A percentile compares a stretch with the other conserved stretches of the same genome.
Conservation (phyloP, 2,329 filamentous ascomycete genomes). For the Monilinia fructigena region DNA sequence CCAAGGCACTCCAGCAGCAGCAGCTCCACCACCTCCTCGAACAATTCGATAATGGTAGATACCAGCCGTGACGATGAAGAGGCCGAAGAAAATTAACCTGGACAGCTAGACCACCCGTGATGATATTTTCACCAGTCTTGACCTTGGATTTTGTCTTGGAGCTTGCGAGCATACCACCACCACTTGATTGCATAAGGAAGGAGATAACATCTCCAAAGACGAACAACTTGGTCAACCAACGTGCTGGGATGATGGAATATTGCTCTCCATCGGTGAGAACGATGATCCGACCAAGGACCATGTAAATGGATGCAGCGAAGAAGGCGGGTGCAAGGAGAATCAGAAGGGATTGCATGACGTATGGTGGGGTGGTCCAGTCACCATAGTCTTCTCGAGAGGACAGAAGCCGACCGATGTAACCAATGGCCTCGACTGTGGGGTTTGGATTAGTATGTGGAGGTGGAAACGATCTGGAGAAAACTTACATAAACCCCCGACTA, state of each 20-base stretch:
- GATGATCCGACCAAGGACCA: constrained; percentile 45
- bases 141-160: constrained; percentile 26
- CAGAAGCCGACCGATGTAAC: constrained; percentile 40
- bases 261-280: constrained; percentile 41
- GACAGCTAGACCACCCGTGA: constrained; percentile 49
- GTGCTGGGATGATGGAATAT: constrained; percentile 40
- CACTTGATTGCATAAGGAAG: constrained; percentile 44
- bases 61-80: constrained; percentile 44
- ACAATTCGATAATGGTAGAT: constrained; percentile 30
- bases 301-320: constrained; percentile 45
- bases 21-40: constrained; percentile 21
- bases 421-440: constrained; percentile 43
- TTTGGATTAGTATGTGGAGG: constrained; percentile 28
- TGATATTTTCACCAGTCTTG: constrained; percentile 43
- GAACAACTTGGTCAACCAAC: constrained; percentile 47
- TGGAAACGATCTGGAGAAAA: too few species aligned
- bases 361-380: constrained; percentile 37
- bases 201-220: constrained; percentile 47
- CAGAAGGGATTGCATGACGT: constrained; percentile 42
- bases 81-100: constrained; percentile 52
- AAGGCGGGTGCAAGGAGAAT: constrained; percentile 45
- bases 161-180: constrained; percentile 30
- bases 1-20: constrained; percentile 25
- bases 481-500: constrained; percentile 34
- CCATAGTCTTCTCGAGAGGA: constrained; percentile 29